These are phyloP conservation scores for Barnettozyma hawaiiensis DNA, from an alignment of 1,139 yeast species.

Conservation along the genomic window DNA sequence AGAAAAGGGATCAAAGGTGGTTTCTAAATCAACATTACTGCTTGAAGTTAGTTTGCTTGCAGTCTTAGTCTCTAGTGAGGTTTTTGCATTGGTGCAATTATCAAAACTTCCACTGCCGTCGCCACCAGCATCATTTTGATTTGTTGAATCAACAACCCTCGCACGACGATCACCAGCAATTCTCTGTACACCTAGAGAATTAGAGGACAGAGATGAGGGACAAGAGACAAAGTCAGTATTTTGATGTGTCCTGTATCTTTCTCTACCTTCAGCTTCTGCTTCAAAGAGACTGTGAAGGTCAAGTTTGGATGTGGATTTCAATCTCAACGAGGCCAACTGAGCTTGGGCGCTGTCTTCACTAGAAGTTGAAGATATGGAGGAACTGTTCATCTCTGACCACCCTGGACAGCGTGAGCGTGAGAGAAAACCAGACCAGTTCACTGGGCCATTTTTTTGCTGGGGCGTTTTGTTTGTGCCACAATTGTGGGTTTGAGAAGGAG, in stretches of 20 bases:
- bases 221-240: background rate
- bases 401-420: background rate
- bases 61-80: background rate
- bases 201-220: background rate
- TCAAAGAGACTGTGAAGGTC: constrained; percentile 4
- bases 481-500: constrained; percentile 2
- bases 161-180: background rate
- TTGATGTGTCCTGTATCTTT: background rate
- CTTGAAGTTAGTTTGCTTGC: background rate
- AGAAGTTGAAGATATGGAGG: constrained; percentile 2
- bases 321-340: constrained; percentile 6
- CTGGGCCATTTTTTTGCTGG: background rate
- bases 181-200: background rate
- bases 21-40: background rate
- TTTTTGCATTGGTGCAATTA: too few relatives aligned
- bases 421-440: background rate
- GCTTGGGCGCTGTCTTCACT: constrained; percentile 6
- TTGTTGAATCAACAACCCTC: background rate
- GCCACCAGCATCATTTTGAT: background rate
- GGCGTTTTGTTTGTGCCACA: too few relatives aligned
- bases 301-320: constrained; percentile 5
- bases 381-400: constrained; percentile 2
- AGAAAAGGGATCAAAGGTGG: constrained; percentile 5
- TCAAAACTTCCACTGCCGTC: too few relatives aligned
- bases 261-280: background rate